phyloP scores from a whole-genome alignment of 495 filamentous ascomycete species.

The Annulohypoxylon stygium region DNA sequence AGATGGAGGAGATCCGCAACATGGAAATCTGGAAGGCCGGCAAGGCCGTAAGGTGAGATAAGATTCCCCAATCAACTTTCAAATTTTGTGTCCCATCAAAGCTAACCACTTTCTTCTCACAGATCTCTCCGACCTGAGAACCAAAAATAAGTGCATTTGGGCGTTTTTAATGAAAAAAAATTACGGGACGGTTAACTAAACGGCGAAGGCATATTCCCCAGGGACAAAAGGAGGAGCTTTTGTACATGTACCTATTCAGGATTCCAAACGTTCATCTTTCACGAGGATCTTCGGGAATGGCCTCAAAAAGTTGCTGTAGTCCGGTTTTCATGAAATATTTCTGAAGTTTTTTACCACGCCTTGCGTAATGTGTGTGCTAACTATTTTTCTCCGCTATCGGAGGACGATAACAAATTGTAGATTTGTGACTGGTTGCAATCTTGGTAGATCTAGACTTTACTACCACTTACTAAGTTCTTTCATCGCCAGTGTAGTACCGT shows the following conservation, averaged over 20 bases:
- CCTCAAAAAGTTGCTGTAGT: conserved; percentile 47
- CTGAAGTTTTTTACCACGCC: not conserved
- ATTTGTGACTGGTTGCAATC: conserved; percentile 38
- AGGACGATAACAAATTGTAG: conserved; percentile 35
- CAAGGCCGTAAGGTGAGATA: conserved; percentile 88
- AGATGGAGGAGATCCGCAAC: conserved; percentile 95
- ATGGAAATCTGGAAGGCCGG: conserved; percentile 99
- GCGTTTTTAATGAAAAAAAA: conserved; percentile 39
- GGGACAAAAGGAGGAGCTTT: conserved; percentile 42
- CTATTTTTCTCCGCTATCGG: conserved; percentile 43
- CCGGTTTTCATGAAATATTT: conserved; percentile 25
- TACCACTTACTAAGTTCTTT: conserved; percentile 11
- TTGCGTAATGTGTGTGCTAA: not conserved
- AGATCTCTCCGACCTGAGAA: conserved; percentile 92
- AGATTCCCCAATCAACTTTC: not conserved
- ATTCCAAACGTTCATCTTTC: conserved; percentile 47
- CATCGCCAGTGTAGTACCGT: not conserved
- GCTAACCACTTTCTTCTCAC: conserved; percentile 47
- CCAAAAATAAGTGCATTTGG: conserved; percentile 73
- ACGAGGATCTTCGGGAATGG: conserved; percentile 44
- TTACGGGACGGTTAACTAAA: conserved; percentile 45
- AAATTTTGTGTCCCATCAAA: not conserved
- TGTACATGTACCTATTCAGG: conserved; percentile 52
- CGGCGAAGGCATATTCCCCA: conserved; percentile 43
- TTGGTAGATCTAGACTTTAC: conserved; percentile 5